Evolutionary conservation across 2,329 filamentous ascomycete species (phyloP), one percentile per base, ranked within the genome.

Genomic region (Fusarium euwallaceae): DNA sequence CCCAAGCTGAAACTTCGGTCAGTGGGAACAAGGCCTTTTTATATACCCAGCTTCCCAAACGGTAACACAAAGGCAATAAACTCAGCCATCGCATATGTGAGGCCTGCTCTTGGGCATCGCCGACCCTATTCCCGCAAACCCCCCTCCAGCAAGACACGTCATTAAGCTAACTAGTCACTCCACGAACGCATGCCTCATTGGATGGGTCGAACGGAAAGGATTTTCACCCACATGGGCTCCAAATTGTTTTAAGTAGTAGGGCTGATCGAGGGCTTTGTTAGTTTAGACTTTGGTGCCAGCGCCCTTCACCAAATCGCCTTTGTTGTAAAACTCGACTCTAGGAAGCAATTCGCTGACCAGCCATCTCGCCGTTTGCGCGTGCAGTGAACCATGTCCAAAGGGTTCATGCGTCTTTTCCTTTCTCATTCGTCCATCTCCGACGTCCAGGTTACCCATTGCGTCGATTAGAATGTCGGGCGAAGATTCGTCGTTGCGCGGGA

Each of bases 341-440:
- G 88, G 87, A 20, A 92, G 71, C 41, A 92, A 71, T 76, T 89
- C 82, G 34, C 86, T 84, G 1, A 84, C 84, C 24, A 92, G 87
- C 89, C 90, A 92, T 70, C 90, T 84, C 16, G 88, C 90, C n/a
- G 90, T 92, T 48, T 84, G 86, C 0, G 90, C 85, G 72, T 92
- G 90, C 71, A 83, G 81, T 56, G 86, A 88, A 0, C 90, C 90
- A 64, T 89, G 83, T 0, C 90, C 89, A 75, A 91, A 90, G 0
- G 89, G 89, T 66, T 84, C 81, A 16, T 83, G 73, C 2, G 82
- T 83, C 72, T 84, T 86, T 69, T 91, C 88, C 61, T 79, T 84
- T 45, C 81, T 82, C 76, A 84, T 72, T 24, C 77, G 75, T 22
- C 76, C 74, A 9, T 77, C 74, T 2, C 67, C 76, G 6, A 82